phyloP scores from a whole-genome alignment of 2,329 filamentous ascomycete genomes.

The Metarhizium rileyi region DNA sequence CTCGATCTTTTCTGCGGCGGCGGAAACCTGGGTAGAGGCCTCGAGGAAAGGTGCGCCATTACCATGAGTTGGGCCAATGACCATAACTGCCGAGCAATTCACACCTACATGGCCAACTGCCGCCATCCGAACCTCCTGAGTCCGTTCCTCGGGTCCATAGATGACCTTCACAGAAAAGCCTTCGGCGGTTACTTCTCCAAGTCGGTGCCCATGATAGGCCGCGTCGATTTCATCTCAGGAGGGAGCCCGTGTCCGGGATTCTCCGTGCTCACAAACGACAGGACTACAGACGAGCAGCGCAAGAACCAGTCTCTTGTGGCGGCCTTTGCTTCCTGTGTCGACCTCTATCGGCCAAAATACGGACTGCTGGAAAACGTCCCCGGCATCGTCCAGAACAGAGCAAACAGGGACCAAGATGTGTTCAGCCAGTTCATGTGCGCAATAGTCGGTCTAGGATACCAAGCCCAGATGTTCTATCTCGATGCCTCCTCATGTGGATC shows the following conservation, averaged over 20 bases:
- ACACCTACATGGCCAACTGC: constrained; percentile 64
- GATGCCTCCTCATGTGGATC: constrained; percentile 63
- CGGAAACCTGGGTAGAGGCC: constrained; percentile 65
- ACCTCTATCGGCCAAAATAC: constrained; percentile 66
- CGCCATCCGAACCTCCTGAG: constrained; percentile 28
- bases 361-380: constrained; percentile 70
- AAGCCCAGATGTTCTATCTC: constrained; percentile 56
- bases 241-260: constrained; percentile 75
- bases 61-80: constrained; percentile 62
- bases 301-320: constrained; percentile 70
- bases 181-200: constrained; percentile 38
- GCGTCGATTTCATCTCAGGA: constrained; percentile 59
- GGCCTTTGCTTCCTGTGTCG: constrained; percentile 64
- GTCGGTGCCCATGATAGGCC: constrained; percentile 46
- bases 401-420: constrained; percentile 47
- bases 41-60: constrained; percentile 62
- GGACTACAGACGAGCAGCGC: constrained; percentile 42
- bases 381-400: constrained; percentile 45
- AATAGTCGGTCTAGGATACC: constrained; percentile 69
- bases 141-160: constrained; percentile 62
- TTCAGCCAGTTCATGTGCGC: constrained; percentile 65
- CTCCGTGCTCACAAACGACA: constrained; percentile 51
- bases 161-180: constrained; percentile 51
- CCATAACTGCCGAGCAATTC: constrained; percentile 50
- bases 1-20: constrained; percentile 71